These are phyloP conservation scores for Purshia tridentata DNA, from an alignment of 306 rosid species.

Conservation along the genomic window DNA sequence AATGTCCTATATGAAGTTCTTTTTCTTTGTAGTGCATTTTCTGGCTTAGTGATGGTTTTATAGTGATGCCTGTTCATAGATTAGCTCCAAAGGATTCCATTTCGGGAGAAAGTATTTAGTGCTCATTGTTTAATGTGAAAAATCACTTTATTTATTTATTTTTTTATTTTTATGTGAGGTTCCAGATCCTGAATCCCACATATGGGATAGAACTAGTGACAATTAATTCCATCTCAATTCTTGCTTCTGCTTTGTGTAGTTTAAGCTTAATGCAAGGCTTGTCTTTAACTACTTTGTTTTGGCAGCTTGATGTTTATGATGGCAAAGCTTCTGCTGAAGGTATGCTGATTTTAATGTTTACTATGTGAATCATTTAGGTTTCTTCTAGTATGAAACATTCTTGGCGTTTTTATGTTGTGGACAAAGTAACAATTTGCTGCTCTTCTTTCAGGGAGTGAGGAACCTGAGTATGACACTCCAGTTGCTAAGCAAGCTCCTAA, in stretches of 20 bases:
- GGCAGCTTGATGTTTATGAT: constrained; percentile 79
- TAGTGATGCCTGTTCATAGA: background rate
- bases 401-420: too few species aligned
- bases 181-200: background rate
- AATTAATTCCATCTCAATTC: background rate
- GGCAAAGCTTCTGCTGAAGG: constrained; percentile 84
- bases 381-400: background rate
- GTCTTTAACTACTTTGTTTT: constrained; percentile 12
- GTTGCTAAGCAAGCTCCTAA: constrained; percentile 58
- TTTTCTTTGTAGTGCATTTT: background rate
- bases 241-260: background rate
- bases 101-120: background rate
- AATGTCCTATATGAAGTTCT: background rate
- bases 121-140: too few species aligned
- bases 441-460: constrained; percentile 45
- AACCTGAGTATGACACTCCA: constrained; percentile 33
- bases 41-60: background rate
- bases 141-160: background rate
- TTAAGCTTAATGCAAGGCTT: background rate
- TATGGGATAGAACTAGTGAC: background rate
- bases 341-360: constrained; percentile 33
- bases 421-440: background rate
- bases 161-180: background rate
- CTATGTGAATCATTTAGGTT: constrained; percentile 1
- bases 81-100: background rate